A percentile compares a stretch with the other conserved stretches of the same genome.
Evolutionary conservation across 805 yeast species (phyloP).

Genomic region (Pichia occidentalis): DNA sequence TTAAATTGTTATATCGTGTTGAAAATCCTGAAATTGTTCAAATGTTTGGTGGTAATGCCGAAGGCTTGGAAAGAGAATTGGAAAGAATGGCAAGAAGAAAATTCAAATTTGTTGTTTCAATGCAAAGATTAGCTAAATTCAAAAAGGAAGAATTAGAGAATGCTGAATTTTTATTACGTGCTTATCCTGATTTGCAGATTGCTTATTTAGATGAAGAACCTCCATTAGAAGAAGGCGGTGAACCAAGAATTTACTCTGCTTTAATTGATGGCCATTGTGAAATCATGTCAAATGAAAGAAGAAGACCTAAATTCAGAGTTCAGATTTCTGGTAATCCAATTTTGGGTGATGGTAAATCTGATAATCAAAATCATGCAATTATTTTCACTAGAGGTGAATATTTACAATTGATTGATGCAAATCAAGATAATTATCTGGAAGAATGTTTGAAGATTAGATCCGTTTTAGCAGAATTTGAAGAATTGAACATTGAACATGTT

Average conservation of each 20-base stretch:
- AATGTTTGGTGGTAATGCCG: conserved; percentile 98
- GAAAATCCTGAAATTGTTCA: conserved; percentile 94
- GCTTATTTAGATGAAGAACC: conserved; percentile 95
- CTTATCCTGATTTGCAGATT: conserved; percentile 80
- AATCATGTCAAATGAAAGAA: conserved; percentile 61
- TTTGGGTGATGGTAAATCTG: conserved; percentile 84
- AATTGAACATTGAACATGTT: conserved; percentile 64
- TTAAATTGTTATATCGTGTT: conserved; percentile 85
- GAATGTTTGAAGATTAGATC: conserved; percentile 81
- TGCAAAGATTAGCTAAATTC: conserved; percentile 76
- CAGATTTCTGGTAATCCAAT: conserved; percentile 80
- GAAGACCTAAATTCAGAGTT: conserved; percentile 71
- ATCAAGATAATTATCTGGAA: conserved; percentile 80
- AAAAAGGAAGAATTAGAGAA: conserved; percentile 69
- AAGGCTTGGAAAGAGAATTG: conserved; percentile 89
- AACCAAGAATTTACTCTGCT: conserved; percentile 66
- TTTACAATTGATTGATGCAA: conserved; percentile 78
- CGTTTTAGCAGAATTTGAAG: conserved; percentile 78
- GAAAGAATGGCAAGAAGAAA: conserved; percentile 85
- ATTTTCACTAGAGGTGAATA: conserved; percentile 82
- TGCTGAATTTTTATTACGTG: conserved; percentile 74
- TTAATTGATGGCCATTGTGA: conserved; percentile 79
- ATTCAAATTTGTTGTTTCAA: conserved; percentile 73
- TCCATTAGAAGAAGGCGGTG: conserved; percentile 62
- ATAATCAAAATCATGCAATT: conserved; percentile 76